Percentiles rank a stretch among this genome's conserved stretches.
Conservation (phyloP, 2,329 filamentous ascomycete genomes). For the Aspergillus jensenii region DNA sequence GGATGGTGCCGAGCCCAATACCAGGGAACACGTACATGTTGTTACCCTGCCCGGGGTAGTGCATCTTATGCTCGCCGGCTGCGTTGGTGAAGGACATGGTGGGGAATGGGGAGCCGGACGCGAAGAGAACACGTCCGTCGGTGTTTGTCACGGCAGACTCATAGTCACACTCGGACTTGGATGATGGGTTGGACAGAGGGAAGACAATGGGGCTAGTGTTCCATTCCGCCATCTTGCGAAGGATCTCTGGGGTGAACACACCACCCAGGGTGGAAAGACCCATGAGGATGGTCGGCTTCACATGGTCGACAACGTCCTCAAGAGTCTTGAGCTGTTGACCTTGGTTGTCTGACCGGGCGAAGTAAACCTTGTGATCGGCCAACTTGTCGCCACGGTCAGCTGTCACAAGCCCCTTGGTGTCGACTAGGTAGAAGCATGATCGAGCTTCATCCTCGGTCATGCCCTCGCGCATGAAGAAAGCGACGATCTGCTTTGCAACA, state of each 20-base stretch:
- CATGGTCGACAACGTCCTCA: slow-evolving; percentile 88
- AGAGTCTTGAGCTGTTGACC: slow-evolving; percentile 71
- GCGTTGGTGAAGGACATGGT: slow-evolving; percentile 64
- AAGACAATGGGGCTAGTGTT: slow-evolving; percentile 88
- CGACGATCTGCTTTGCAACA: slow-evolving; percentile 95
- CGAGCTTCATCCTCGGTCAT: slow-evolving; percentile 83
- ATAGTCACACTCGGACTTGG: slow-evolving; percentile 96
- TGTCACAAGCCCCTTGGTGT: slow-evolving; percentile 94
- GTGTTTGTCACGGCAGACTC: slow-evolving; percentile 91
- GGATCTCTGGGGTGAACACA: slow-evolving; percentile 84
- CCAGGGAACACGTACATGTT: slow-evolving; percentile 96
- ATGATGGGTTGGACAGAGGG: slow-evolving; percentile 92
- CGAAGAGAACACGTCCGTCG: slow-evolving; percentile 87
- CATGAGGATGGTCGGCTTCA: slow-evolving; percentile 91
- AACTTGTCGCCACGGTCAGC: slow-evolving; percentile 89
- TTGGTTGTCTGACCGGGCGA: slow-evolving; percentile 64
- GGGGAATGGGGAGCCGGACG: slow-evolving; percentile 89
- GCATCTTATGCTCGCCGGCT: slow-evolving; percentile 61
- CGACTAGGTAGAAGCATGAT: slow-evolving; percentile 94
- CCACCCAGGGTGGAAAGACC: slow-evolving; percentile 93
- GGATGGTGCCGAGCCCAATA: slow-evolving; percentile 87
- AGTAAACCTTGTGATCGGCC: slow-evolving; percentile 79
- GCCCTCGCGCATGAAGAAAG: slow-evolving; percentile 92
- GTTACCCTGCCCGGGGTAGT: slow-evolving; percentile 76
- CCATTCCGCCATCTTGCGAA: slow-evolving; percentile 61